These are phyloP conservation scores for Boehmeria nivea DNA, from an alignment of 306 rosid genomes.

Conservation along the genomic window DNA sequence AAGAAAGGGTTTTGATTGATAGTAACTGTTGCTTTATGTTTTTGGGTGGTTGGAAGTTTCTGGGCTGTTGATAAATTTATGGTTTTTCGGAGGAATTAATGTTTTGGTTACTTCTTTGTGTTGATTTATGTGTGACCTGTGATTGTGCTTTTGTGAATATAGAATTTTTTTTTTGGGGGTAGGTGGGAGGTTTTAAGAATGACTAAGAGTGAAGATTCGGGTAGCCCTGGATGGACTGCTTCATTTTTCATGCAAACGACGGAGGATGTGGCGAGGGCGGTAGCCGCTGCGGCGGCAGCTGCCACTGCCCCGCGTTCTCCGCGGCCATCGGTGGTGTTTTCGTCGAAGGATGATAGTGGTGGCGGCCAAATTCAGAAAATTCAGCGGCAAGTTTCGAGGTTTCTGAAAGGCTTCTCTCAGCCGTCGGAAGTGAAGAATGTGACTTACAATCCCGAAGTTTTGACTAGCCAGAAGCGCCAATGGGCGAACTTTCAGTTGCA, in stretches of 20 bases:
- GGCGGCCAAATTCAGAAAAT: conserved; percentile 69
- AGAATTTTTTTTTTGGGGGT: conserved; percentile 12
- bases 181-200: conserved; percentile 31
- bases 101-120: not conserved
- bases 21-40: not conserved
- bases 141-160: conserved; percentile 6
- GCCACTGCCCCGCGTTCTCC: conserved; percentile 59
- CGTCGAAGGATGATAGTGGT: conserved; percentile 54
- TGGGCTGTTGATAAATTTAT: too few species aligned
- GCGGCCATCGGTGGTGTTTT: conserved; percentile 73
- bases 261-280: conserved; percentile 82
- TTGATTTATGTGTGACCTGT: not conserved
- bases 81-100: not conserved
- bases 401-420: conserved; percentile 70
- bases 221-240: conserved; percentile 79
- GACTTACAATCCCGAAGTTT: conserved; percentile 77
- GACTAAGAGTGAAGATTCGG: conserved; percentile 52
- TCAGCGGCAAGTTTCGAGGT: conserved; percentile 59
- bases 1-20: not conserved
- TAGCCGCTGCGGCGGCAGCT: conserved; percentile 56
- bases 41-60: too few species aligned
- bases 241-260: conserved; percentile 67
- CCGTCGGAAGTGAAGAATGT: conserved; percentile 53
- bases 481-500: conserved; percentile 89
- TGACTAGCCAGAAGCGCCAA: conserved; percentile 85